phyloP scores from a whole-genome alignment of 345 rosid species.

The Populus alba region DNA sequence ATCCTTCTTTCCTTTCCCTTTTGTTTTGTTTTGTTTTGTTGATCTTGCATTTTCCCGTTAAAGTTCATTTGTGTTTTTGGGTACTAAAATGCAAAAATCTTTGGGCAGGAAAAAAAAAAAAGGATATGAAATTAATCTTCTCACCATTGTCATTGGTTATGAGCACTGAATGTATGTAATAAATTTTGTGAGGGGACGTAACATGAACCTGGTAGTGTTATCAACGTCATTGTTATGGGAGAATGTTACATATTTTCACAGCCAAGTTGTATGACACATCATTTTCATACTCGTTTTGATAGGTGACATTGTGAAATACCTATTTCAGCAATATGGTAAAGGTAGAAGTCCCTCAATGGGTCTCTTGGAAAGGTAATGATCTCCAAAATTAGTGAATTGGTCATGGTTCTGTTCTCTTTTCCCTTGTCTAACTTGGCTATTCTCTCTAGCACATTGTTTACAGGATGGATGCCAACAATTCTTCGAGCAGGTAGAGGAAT shows the following conservation, averaged over 20 bases:
- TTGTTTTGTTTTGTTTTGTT: too few species aligned
- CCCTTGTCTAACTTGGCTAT: not conserved
- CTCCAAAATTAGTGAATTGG: not conserved
- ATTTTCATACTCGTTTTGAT: conserved; percentile 3
- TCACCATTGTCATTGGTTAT: too few species aligned
- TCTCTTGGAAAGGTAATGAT: conserved; percentile 61
- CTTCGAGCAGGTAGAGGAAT: conserved; percentile 85
- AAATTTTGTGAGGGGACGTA: too few species aligned
- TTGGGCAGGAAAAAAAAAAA: too few species aligned
- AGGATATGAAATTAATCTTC: too few species aligned
- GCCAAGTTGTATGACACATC: not conserved
- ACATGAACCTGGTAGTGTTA: not conserved
- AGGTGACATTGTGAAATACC: conserved; percentile 80
- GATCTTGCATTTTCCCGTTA: too few species aligned
- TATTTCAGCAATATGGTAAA: conserved; percentile 66
- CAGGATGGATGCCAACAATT: conserved; percentile 89
- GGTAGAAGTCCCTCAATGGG: conserved; percentile 63
- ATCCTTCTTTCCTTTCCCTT: too few species aligned
- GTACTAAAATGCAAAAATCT: too few species aligned
- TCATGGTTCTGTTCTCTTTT: not conserved
- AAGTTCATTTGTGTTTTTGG: too few species aligned
- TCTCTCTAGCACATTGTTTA: conserved; percentile 60
- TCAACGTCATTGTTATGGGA: not conserved
- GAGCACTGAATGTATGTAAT: too few species aligned
- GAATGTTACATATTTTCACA: not conserved